These are phyloP conservation scores for Blechomonas ayalai DNA, from an alignment of 208 protist species.

Conservation along the genomic window DNA sequence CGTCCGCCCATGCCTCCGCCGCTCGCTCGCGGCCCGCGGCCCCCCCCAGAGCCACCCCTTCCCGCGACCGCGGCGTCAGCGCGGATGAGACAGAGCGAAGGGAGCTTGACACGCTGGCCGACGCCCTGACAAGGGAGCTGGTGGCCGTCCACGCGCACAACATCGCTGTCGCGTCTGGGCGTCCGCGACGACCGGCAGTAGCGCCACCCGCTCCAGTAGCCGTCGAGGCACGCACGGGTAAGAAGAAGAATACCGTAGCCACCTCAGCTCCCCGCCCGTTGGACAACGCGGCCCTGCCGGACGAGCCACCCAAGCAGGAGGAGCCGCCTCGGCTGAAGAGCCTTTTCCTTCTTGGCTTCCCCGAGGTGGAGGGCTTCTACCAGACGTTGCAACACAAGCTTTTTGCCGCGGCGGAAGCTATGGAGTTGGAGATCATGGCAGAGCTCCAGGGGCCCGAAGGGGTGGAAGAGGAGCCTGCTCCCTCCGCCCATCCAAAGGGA, in stretches of 20 bases:
- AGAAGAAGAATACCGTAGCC: background rate
- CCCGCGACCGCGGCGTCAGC: conserved; percentile 6
- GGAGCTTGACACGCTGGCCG: conserved; percentile 47
- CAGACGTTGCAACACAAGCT: conserved; percentile 38
- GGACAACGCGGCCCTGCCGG: background rate
- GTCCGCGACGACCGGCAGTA: conserved; percentile 1
- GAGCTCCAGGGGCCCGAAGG: conserved; percentile 16
- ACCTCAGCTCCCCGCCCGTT: background rate
- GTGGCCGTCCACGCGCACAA: conserved; percentile 64
- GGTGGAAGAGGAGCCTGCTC: conserved; percentile 11
- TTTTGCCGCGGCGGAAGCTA: conserved; percentile 18
- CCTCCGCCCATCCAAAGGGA: too few relatives aligned
- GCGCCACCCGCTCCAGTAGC: background rate
- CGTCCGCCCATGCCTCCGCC: background rate
- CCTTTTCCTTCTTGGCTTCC: conserved; percentile 62
- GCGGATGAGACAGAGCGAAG: conserved; percentile 26
- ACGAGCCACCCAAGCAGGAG: background rate
- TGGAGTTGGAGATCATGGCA: conserved; percentile 39
- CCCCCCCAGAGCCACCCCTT: background rate
- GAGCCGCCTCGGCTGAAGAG: background rate
- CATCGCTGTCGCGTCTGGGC: conserved; percentile 20
- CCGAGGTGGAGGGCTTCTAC: conserved; percentile 49
- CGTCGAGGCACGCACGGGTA: background rate
- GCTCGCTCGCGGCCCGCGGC: background rate
- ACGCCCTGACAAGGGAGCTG: conserved; percentile 40